Evolutionary conservation across 2,329 filamentous ascomycete genomes (phyloP), one percentile per base, ranked within the genome.

Genomic region (Cladophialophora chaetospira): DNA sequence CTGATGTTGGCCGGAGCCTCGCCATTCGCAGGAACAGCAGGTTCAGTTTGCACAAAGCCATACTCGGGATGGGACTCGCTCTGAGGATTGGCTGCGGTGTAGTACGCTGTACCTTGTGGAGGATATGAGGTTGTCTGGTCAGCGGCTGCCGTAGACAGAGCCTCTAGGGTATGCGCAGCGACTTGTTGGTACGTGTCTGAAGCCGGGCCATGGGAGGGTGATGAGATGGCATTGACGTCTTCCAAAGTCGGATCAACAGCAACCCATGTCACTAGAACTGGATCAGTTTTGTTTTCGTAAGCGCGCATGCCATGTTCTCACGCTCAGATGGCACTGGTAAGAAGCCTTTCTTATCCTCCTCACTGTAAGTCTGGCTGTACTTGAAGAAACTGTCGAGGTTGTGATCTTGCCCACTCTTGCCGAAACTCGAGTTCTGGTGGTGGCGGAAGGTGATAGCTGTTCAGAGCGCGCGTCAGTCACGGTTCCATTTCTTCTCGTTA

Each of bases 401-500:
- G 15, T 58, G 50, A 11, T 54, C 59, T 31, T 54, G 53, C 3
- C 55, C 49, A n/a, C 55, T 52, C 17, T 44, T 54, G 28, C 45
- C 47, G 26, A 63, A 45, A 33, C 51, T 51, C 10, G 63, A 83
- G 78, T 87, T 87, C 71, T 87, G 84, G 66, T 87, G 84, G 69
- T 88, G 85, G 53, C 84, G 81, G 66, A 87, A 88, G 42, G 86
- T 82, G 64, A 87, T 80, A 49, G 82, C 83, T 64, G 15, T 15
- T 25, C 10, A 11, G 31, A 10, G 8, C 8, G 25, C n/a, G 26
- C 31, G 25, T 51, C 48, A 51, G 35, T 25, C 21, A 49, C 15
- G 53, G 29, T 36, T 23, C 19, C 2, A 25, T n/a, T 13, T 26
- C 29, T 23, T 17, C 35, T 28, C 29, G 23, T 46, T 23, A 21